phyloP scores from a whole-genome alignment of 2,329 filamentous ascomycete species.

The Endoconidiophora polonica region DNA sequence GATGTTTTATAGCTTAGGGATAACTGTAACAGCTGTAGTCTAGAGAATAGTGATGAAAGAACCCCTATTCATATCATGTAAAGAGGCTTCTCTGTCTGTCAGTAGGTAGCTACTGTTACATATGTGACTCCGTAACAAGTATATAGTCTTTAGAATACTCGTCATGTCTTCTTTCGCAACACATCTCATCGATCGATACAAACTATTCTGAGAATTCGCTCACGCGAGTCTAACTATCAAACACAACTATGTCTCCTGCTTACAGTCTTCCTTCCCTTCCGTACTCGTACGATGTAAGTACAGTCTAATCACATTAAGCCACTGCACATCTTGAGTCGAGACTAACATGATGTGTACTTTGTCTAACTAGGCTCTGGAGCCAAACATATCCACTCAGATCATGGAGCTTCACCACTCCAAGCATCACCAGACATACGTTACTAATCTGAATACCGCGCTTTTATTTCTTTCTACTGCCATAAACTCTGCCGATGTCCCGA shows the following conservation, averaged over 20 bases:
- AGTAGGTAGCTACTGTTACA: not conserved
- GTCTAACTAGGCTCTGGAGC: conserved; percentile 45
- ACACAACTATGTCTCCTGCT: conserved; percentile 1
- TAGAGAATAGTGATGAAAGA: no score
- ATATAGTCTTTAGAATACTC: conserved; percentile 2
- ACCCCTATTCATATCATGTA: not conserved
- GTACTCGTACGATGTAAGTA: conserved; percentile 52
- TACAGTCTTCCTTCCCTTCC: conserved; percentile 50
- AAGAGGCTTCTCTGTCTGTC: not conserved
- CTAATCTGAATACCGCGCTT: conserved; percentile 53
- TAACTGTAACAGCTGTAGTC: no score
- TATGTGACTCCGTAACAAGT: no score
- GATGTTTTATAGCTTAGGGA: not conserved
- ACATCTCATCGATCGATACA: no score
- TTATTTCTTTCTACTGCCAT: conserved; percentile 41
- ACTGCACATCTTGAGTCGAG: not conserved
- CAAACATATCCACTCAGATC: conserved; percentile 59
- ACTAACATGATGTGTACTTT: not conserved
- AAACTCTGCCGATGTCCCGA: conserved; percentile 38
- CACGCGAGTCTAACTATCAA: not conserved
- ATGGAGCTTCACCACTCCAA: conserved; percentile 70
- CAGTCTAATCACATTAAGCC: not conserved
- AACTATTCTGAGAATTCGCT: not conserved
- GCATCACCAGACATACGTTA: conserved; percentile 66
- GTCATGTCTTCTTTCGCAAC: not conserved